Base-by-base conservation (phyloP, 148 eudicot genomes). In the Agrostemma githago region DNA sequence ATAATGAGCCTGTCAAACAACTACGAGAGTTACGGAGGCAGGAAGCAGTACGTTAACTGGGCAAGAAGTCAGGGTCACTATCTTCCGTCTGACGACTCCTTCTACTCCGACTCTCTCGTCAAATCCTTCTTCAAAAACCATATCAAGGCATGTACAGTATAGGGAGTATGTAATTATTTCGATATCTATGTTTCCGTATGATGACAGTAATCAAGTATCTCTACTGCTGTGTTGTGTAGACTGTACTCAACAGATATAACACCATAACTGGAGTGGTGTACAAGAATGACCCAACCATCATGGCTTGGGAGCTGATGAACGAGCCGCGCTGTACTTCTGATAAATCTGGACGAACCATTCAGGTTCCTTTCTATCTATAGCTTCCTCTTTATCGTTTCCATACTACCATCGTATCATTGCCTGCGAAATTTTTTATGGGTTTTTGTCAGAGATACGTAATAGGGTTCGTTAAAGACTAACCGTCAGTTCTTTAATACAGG, bases 261-360 rank as follows among this genome's bases (percentile, higher is more conserved):
- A 89, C 89, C 12, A 54, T 89, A 11, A 89, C 82, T 76, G 96
- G 98, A 79, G 78, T 87, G 16, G 7, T 72, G 34, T 94, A 94
- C 96, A 94, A 88, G 85, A 84, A 92, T 85, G 99, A 96, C 54
- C 92, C 97, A 14, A 92, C 99, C 66, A 96, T 96, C 68, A 90
- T 96, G 97, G 96, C 99, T 17, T 96, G 99, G 99, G 99, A 96
- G 89, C 96, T 96, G 48, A 96, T 96, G 92, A 96, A 96, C 85
- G 99, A 96, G 74, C 99, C 99, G 2, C 86, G 99, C 77, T 96
- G 99, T 79, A 83, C 87, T 12, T 92, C 99, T 37, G 99, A 95
- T 83, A 86, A 89, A 61, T 95, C 99, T 34, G 99, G 99, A 72
- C 86, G 84, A 76, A 90, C 93, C 63, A 87, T 90, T 83, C 97